These are phyloP conservation scores for Lactarius akahatsu DNA, from an alignment of 768 basidiomycete species.

Conservation along the genomic window DNA sequence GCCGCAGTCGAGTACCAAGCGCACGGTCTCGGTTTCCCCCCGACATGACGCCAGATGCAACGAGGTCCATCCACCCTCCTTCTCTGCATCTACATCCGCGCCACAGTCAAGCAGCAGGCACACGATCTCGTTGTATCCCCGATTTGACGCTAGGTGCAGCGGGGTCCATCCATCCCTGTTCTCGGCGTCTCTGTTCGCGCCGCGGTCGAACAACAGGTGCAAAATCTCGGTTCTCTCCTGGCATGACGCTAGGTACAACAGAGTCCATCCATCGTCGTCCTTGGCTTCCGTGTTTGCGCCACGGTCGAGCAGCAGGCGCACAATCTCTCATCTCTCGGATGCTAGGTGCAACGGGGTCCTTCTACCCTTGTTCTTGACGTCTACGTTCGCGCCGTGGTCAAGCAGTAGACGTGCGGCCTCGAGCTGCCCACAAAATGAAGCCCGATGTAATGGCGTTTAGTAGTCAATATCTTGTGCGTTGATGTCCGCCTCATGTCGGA, in stretches of 20 bases:
- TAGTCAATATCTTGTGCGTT: neutral
- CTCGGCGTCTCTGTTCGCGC: neutral
- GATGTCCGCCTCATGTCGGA: neutral
- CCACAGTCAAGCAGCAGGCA: no score
- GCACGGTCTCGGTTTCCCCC: no score
- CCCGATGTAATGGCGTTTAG: neutral
- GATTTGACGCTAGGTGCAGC: neutral
- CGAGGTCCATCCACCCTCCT: no score
- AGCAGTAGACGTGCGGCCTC: neutral
- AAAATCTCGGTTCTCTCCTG: no score
- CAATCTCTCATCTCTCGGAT: neutral
- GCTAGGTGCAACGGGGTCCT: neutral
- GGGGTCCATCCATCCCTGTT: neutral
- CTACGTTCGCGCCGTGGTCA: neutral
- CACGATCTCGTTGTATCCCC: no score
- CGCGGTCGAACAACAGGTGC: no score
- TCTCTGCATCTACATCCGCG: no score
- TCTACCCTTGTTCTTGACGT: neutral
- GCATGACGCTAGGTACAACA: no score
- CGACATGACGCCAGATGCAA: no score
- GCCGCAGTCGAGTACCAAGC: neutral
- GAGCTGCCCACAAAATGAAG: neutral
- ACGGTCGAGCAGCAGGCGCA: no score
- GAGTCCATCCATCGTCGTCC: no score
- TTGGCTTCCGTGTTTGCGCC: no score